A percentile compares a stretch with the other conserved stretches of the same genome.
Conservation (phyloP, 164 flowering plant species). For the Kingdonia uniflora region DNA sequence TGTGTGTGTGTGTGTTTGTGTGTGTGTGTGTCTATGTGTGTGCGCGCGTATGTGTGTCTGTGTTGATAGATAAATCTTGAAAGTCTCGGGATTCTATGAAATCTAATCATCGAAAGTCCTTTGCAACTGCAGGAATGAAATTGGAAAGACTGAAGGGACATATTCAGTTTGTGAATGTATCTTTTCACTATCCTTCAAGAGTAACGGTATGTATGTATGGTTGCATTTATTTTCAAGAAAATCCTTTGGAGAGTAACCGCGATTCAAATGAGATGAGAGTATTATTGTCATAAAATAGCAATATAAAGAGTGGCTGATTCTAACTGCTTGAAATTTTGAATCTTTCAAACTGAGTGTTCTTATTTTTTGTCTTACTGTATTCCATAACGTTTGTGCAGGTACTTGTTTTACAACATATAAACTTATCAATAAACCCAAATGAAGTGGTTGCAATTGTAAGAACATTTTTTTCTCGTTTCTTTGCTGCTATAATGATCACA, state of each 20-base stretch:
- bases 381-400: constrained; percentile 35
- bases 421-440: constrained; percentile 50
- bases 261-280: no score
- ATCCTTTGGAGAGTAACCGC: background rate
- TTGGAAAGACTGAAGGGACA: constrained; percentile 49
- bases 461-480: constrained; percentile 3
- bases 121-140: constrained; percentile 40
- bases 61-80: no score
- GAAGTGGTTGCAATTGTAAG: constrained; percentile 94
- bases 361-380: background rate
- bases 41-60: no score
- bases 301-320: background rate
- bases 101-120: no score
- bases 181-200: constrained; percentile 72
- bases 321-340: constrained; percentile 1
- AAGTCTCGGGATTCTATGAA: no score
- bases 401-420: constrained; percentile 50
- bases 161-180: constrained; percentile 58
- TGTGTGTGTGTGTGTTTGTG: no score
- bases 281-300: no score
- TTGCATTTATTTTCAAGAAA: background rate
- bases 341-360: constrained; percentile 1
- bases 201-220: constrained; percentile 30
- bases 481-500: background rate
- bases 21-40: no score